Base-by-base conservation (phyloP, 192 early-diverging fungal genomes). In the Rhizophagus clarus region DNA sequence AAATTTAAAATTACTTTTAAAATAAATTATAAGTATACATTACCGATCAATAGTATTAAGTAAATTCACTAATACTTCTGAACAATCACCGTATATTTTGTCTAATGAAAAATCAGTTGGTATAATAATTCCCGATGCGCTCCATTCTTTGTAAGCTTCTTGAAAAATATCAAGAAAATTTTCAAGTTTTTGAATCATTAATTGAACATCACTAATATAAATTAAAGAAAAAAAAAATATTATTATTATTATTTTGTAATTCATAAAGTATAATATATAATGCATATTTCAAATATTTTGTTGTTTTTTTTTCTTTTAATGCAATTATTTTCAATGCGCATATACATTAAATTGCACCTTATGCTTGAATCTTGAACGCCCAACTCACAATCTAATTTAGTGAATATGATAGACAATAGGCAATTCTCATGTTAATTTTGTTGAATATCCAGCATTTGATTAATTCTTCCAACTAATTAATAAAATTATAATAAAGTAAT, bases 101-200 rank as follows among this genome's bases (percentile, higher is more conserved):
- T 84, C 83, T 6, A 81, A 76, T 29, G 83, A 84, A 62, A 84
- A 70, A 29, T 81, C 80, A 0, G 56, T 68, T 61, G 81, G 80
- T 20, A 81, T 81, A 62, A 79, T 28, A 47, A 79, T 81, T 40
- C 77, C 80, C 24, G 81, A 81, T 1, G 77, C 60, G 20, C 70
- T 78, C 77, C 79, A 79, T 67, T 84, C 83, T 22, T 60, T 64
- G 61, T 84, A 84, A 1, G 83, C 80, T 63, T 84, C 83, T 56
- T 84, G 80, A n/a, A 84, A 84, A 7, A 81, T 84, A 32, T 81
- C 83, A 73, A 84, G 77, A 60, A 84, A 84, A 15, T 67, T 34
- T 26, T 68, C 76, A 56, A 84, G 73, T 61, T 71, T 84, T 32
- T 81, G 83, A n/a, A 81, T 78, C 14, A 77, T 63, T n/a, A 61